Percentiles rank a stretch among this genome's conserved stretches.
phyloP scores from a whole-genome alignment of 495 filamentous ascomycete genomes.

The Aspergillus bertholletiae region DNA sequence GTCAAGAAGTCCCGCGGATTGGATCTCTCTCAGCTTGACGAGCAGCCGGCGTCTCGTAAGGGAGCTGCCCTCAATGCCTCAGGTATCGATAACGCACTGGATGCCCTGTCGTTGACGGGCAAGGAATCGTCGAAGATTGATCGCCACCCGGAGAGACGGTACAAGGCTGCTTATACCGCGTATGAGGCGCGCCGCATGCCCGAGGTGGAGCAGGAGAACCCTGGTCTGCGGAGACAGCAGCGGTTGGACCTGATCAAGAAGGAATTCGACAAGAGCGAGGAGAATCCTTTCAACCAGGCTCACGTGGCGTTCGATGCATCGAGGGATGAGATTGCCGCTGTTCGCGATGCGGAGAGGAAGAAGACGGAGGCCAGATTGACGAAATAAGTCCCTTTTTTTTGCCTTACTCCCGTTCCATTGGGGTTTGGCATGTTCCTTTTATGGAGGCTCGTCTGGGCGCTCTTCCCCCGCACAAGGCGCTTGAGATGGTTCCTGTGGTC shows the following conservation, averaged over 20 bases:
- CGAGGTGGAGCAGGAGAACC: slow-evolving; percentile 79
- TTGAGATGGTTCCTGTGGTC: background rate
- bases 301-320: slow-evolving; percentile 68
- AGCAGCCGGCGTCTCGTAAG: slow-evolving; percentile 41
- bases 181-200: slow-evolving; percentile 80
- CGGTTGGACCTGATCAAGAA: slow-evolving; percentile 73
- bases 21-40: slow-evolving; percentile 67
- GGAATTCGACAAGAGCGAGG: slow-evolving; percentile 87
- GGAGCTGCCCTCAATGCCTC: slow-evolving; percentile 64
- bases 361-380: slow-evolving; percentile 71
- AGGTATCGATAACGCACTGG: slow-evolving; percentile 88
- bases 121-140: slow-evolving; percentile 64
- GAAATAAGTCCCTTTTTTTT: slow-evolving; percentile 17
- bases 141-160: slow-evolving; percentile 78
- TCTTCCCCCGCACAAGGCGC: background rate
- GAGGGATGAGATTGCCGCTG: slow-evolving; percentile 69
- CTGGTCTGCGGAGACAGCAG: slow-evolving; percentile 75
- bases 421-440: background rate
- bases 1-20: slow-evolving; percentile 67
- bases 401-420: background rate
- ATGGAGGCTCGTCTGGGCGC: background rate
- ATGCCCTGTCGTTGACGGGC: slow-evolving; percentile 67
- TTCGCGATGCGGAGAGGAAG: slow-evolving; percentile 63
- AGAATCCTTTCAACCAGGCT: slow-evolving; percentile 91
- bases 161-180: slow-evolving; percentile 81